Evolutionary conservation across 2,329 filamentous ascomycete species (phyloP).

Genomic region (Beauveria medogensis): DNA sequence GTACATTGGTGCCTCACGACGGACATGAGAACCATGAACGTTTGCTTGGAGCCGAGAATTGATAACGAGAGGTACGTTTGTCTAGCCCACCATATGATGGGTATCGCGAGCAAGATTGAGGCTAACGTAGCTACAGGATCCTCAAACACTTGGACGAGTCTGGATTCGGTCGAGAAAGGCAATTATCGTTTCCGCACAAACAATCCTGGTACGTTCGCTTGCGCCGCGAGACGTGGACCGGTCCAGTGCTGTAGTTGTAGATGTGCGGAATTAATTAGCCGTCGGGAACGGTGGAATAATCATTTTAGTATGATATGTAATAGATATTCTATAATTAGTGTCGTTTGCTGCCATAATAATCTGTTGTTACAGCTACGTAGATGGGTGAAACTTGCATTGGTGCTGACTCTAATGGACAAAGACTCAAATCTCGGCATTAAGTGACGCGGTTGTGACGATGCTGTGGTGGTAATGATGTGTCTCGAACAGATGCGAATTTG

Average conservation of each 20-base stretch:
- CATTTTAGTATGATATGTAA: background rate
- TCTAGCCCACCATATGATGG: background rate
- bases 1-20: slow-evolving; percentile 78
- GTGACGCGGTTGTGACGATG: too few relatives aligned
- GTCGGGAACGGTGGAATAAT: background rate
- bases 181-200: slow-evolving; percentile 85
- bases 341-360: too few relatives aligned
- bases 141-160: slow-evolving; percentile 57
- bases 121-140: slow-evolving; percentile 23
- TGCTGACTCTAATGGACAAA: too few relatives aligned
- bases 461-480: too few relatives aligned
- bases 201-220: slow-evolving; percentile 81
- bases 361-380: too few relatives aligned
- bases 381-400: too few relatives aligned
- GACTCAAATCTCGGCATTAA: too few relatives aligned
- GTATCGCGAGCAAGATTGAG: background rate
- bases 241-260: slow-evolving; percentile 45
- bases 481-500: too few relatives aligned
- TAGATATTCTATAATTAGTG: background rate
- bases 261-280: background rate
- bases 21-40: slow-evolving; percentile 71
- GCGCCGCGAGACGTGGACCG: slow-evolving; percentile 70
- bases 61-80: slow-evolving; percentile 74
- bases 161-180: slow-evolving; percentile 81
- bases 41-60: slow-evolving; percentile 82